phyloP scores from a whole-genome alignment of 108 stramenopile genomes.

The Cylindrotheca closterium region DNA sequence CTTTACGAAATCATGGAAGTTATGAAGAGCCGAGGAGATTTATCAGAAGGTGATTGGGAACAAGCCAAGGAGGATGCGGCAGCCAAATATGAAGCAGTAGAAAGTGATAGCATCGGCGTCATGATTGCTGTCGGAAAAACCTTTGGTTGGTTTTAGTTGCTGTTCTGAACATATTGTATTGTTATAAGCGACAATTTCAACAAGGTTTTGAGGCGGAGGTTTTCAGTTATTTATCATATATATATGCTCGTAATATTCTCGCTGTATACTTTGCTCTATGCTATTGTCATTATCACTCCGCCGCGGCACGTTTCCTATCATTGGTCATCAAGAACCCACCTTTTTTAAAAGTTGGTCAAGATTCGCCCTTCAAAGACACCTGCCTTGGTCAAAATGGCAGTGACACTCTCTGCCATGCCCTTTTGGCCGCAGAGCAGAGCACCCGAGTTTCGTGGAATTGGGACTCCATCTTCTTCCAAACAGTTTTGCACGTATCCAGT shows the following conservation, averaged over 20 bases:
- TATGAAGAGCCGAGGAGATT: constrained; percentile 37
- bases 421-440: constrained; percentile 83
- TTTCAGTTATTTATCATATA: too few species aligned
- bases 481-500: constrained; percentile 90
- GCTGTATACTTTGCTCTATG: too few species aligned
- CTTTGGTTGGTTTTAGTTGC: constrained; percentile 58
- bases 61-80: constrained; percentile 39
- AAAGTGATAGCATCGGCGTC: constrained; percentile 43
- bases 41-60: constrained; percentile 17
- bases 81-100: constrained; percentile 27
- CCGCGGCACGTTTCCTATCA: too few species aligned
- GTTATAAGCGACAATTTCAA: neutral
- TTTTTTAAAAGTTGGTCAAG: constrained; percentile 83
- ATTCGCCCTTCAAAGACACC: constrained; percentile 92
- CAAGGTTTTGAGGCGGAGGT: too few species aligned
- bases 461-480: constrained; percentile 89
- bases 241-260: too few species aligned
- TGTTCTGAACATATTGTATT: neutral
- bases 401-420: constrained; percentile 88
- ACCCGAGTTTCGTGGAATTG: constrained; percentile 77
- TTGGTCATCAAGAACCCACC: too few species aligned
- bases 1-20: constrained; percentile 32
- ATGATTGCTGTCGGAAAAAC: constrained; percentile 40
- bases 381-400: constrained; percentile 70
- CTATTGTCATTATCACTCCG: too few species aligned